These are phyloP conservation scores for Rhodotorula sp. DNA, from an alignment of 1,284 basidiomycete species.

Conservation along the genomic window DNA sequence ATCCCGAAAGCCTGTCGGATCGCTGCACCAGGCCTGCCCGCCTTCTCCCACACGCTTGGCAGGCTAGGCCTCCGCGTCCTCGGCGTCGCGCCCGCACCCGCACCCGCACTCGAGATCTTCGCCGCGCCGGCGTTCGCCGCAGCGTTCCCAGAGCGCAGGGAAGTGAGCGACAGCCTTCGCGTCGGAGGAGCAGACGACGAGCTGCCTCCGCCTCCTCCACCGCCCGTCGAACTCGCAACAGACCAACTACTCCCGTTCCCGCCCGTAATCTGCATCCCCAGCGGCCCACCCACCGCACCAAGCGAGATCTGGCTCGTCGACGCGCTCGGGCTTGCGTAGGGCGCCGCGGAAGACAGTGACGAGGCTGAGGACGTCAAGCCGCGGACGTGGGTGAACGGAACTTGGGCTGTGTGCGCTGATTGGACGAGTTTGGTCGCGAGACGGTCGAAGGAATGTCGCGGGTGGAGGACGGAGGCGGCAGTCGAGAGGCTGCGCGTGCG, in stretches of 20 bases:
- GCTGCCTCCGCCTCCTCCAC: too few relatives aligned
- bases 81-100: not conserved
- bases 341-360: constrained; percentile 8
- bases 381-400: not conserved
- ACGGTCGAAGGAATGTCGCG: constrained; percentile 33
- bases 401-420: constrained; percentile 3
- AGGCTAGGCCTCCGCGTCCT: constrained; percentile 34
- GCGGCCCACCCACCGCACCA: constrained; percentile 4
- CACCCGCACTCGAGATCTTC: not conserved
- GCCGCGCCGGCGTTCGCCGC: not conserved
- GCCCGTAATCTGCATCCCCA: not conserved
- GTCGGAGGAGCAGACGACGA: too few relatives aligned
- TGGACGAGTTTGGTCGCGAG: constrained; percentile 32
- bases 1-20: constrained; percentile 35
- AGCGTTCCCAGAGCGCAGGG: not conserved
- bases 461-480: constrained; percentile 12
- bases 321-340: constrained; percentile 3
- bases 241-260: not conserved
- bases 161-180: too few relatives aligned
- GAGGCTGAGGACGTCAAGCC: not conserved
- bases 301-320: constrained; percentile 28
- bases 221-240: too few relatives aligned
- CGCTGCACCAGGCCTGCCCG: constrained; percentile 37
- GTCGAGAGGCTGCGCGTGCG: not conserved
- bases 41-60: constrained; percentile 43